phyloP scores from a whole-genome alignment of 352 stramenopile species.

The Globisporangium okanoganense region DNA sequence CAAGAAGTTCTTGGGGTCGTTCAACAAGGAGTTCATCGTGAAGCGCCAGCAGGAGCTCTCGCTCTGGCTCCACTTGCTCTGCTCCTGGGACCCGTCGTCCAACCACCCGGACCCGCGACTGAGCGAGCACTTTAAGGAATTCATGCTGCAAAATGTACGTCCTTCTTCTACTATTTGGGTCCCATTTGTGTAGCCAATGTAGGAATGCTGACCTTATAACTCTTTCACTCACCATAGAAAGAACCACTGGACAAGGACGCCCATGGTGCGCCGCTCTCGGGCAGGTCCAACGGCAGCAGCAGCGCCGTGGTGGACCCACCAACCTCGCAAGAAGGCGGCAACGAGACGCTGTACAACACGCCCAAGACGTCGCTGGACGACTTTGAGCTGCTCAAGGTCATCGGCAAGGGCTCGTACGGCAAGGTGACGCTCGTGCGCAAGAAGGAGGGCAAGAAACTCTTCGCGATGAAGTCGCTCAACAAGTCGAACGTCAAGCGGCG shows the following conservation, averaged over 20 bases:
- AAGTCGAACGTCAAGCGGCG: slow-evolving; percentile 87
- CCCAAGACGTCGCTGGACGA: slow-evolving; percentile 89
- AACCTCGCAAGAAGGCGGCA: slow-evolving; percentile 21
- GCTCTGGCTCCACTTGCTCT: slow-evolving; percentile 84
- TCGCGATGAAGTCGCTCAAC: slow-evolving; percentile 88
- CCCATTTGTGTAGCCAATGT: neutral
- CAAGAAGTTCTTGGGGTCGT: slow-evolving; percentile 88
- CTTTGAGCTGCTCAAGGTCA: slow-evolving; percentile 92
- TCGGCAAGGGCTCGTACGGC: slow-evolving; percentile 90
- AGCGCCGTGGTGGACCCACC: slow-evolving; percentile 7
- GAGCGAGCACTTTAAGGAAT: slow-evolving; percentile 75
- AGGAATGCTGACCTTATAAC: slow-evolving; percentile 3
- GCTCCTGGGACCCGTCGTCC: slow-evolving; percentile 63
- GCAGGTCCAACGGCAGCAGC: slow-evolving; percentile 12
- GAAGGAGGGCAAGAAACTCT: slow-evolving; percentile 71
- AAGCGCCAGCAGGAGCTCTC: slow-evolving; percentile 86
- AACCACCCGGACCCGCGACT: slow-evolving; percentile 55
- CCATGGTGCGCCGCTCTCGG: slow-evolving; percentile 27
- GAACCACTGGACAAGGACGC: slow-evolving; percentile 63
- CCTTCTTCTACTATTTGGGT: neutral
- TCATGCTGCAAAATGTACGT: slow-evolving; percentile 74
- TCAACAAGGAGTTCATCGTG: slow-evolving; percentile 89
- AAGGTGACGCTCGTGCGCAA: slow-evolving; percentile 89
- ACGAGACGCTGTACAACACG: slow-evolving; percentile 77
- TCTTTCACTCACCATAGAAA: slow-evolving; percentile 38